phyloP scores from a whole-genome alignment of 352 stramenopile species.

The Peronosclerospora sorghi region DNA sequence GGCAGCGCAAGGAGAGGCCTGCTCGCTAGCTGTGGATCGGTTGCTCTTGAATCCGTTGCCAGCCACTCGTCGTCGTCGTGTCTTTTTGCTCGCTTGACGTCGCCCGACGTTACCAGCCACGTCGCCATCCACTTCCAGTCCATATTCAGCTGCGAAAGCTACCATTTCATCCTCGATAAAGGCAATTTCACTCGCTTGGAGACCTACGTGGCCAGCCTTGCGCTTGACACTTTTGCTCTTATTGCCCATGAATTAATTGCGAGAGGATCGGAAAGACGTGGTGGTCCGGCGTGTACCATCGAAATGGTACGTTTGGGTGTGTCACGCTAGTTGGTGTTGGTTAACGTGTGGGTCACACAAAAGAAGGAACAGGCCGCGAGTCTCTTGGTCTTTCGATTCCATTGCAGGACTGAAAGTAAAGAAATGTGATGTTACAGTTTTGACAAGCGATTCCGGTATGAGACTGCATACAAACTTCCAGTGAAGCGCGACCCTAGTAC shows the following conservation, averaged over 20 bases:
- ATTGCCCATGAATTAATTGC: conserved; percentile 7
- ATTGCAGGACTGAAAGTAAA: too few relatives aligned
- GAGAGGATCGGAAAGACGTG: too few relatives aligned
- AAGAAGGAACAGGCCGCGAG: too few relatives aligned
- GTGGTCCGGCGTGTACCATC: too few relatives aligned
- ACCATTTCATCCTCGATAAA: conserved; percentile 84
- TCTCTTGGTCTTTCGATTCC: too few relatives aligned
- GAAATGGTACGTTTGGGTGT: too few relatives aligned
- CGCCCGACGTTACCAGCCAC: conserved; percentile 47
- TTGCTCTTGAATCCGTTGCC: neutral
- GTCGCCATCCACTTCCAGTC: conserved; percentile 55
- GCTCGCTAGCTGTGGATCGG: neutral
- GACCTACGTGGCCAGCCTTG: conserved; percentile 61
- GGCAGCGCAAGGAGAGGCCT: neutral
- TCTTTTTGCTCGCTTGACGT: conserved; percentile 46
- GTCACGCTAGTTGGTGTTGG: too few relatives aligned
- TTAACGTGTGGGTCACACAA: too few relatives aligned
- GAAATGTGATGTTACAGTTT: too few relatives aligned
- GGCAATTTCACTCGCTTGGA: conserved; percentile 62
- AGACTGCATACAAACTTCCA: too few relatives aligned
- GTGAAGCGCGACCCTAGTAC: too few relatives aligned
- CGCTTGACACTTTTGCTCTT: conserved; percentile 51
- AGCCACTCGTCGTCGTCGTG: conserved; percentile 5
- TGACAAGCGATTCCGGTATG: too few relatives aligned
- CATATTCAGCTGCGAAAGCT: conserved; percentile 66